These are phyloP conservation scores for Ceratocystis harringtonii DNA, from an alignment of 2,329 filamentous ascomycete species.

Conservation along the genomic window DNA sequence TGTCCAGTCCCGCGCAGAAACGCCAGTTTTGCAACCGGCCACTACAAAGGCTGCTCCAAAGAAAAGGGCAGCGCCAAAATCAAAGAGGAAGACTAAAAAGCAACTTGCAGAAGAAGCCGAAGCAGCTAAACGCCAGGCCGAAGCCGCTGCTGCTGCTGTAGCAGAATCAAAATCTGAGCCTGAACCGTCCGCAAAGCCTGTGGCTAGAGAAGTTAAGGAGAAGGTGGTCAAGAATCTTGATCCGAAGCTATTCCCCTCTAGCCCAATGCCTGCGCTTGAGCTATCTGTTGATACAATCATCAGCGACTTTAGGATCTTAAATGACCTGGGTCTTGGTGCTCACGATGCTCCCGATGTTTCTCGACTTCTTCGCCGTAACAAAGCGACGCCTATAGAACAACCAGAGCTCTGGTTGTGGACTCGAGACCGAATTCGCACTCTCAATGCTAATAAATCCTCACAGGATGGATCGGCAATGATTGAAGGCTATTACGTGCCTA, in stretches of 20 bases:
- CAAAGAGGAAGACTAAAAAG: conserved; percentile 67
- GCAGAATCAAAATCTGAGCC: conserved; percentile 22
- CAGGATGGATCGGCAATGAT: conserved; percentile 25
- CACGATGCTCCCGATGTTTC: conserved; percentile 35
- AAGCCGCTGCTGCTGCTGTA: conserved; percentile 5
- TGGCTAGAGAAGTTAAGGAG: conserved; percentile 20
- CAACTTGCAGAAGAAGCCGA: conserved; percentile 55
- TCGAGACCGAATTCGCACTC: conserved; percentile 39
- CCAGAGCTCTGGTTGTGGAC: conserved; percentile 43
- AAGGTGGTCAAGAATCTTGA: conserved; percentile 25
- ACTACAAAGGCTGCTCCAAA: conserved; percentile 41
- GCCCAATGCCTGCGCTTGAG: conserved; percentile 31
- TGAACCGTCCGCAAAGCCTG: conserved; percentile 35
- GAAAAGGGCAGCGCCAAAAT: conserved; percentile 31
- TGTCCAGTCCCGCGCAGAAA: conserved; percentile 32
- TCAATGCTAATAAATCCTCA: conserved; percentile 29
- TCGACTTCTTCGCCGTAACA: conserved; percentile 33
- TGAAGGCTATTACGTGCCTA: conserved; percentile 66
- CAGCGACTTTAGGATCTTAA: conserved; percentile 25
- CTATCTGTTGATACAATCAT: conserved; percentile 35
- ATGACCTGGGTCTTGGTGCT: conserved; percentile 29
- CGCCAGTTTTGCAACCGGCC: conserved; percentile 27
- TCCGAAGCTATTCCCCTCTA: conserved; percentile 36
- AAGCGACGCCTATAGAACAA: conserved; percentile 31
- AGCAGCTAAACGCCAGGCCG: conserved; percentile 34